These are phyloP conservation scores for Termitomyces sp. DNA, from an alignment of 768 basidiomycete species.

Conservation along the genomic window DNA sequence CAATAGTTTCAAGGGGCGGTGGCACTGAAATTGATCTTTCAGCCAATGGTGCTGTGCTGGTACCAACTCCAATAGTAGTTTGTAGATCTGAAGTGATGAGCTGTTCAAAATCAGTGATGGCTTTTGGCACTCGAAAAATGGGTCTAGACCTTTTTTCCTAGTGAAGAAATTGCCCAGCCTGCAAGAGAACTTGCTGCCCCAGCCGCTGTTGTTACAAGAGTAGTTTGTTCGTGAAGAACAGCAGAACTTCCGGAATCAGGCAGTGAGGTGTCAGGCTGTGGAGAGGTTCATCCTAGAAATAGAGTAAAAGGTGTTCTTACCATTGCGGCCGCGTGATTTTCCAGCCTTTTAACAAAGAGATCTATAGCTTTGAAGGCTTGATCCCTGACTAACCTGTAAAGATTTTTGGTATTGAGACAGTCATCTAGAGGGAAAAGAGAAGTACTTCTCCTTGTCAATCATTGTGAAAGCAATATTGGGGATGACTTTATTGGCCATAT, in stretches of 20 bases:
- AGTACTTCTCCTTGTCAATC: conserved; percentile 91
- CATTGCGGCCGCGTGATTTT: conserved; percentile 78
- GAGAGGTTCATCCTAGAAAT: background rate
- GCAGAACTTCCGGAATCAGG: conserved; percentile 27
- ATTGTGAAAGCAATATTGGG: conserved; percentile 78
- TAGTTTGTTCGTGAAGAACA: conserved; percentile 36
- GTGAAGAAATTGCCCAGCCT: conserved; percentile 92
- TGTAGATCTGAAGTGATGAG: conserved; percentile 73
- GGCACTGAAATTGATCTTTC: conserved; percentile 46
- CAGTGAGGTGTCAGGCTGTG: conserved; percentile 37
- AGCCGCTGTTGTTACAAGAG: conserved; percentile 79
- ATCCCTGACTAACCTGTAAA: conserved; percentile 79
- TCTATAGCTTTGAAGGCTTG: conserved; percentile 95
- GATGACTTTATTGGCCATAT: conserved; percentile 86
- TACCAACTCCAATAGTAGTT: conserved; percentile 50
- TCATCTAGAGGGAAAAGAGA: background rate
- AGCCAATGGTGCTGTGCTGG: conserved; percentile 17
- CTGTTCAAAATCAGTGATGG: conserved; percentile 31
- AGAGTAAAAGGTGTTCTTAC: conserved; percentile 33
- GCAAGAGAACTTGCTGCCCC: conserved; percentile 91
- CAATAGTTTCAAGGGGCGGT: conserved; percentile 19
- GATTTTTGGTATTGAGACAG: background rate
- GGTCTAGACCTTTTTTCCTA: conserved; percentile 70
- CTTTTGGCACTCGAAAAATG: background rate
- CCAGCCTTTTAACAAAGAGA: conserved; percentile 80